Percentiles rank a stretch among this genome's conserved stretches.
These are phyloP conservation scores for Pyrus hybrid DNA, from an alignment of 331 rosid genomes.

Conservation along the genomic window DNA sequence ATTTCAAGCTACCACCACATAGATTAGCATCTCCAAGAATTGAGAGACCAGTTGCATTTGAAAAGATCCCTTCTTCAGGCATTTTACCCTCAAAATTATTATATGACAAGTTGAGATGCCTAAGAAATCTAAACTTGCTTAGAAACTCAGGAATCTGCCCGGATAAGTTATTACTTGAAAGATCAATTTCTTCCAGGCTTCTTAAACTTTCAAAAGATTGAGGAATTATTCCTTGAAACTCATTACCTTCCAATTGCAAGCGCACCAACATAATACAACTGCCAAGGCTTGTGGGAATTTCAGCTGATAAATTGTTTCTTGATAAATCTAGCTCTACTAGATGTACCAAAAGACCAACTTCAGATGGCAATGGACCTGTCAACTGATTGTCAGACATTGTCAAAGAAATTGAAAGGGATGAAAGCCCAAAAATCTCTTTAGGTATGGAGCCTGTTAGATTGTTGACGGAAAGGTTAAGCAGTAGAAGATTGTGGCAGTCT, in stretches of 20 bases:
- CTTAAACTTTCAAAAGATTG: not conserved
- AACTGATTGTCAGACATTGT: not conserved
- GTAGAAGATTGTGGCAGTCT: not conserved
- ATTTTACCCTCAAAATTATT: not conserved
- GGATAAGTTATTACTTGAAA: too few species aligned
- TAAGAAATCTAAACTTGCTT: not conserved
- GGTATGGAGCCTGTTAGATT: not conserved
- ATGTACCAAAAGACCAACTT: not conserved
- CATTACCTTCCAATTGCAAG: not conserved
- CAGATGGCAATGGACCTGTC: not conserved
- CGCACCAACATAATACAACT: not conserved
- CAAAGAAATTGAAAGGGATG: not conserved
- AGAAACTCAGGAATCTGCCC: not conserved
- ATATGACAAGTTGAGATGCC: not conserved
- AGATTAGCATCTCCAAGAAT: slow-evolving; percentile 8
- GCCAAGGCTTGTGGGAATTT: not conserved
- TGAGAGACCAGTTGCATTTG: not conserved
- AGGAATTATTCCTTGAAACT: not conserved
- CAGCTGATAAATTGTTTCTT: not conserved
- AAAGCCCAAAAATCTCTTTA: not conserved
- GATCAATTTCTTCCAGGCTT: not conserved
- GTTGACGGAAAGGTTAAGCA: not conserved
- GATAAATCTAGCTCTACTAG: not conserved
- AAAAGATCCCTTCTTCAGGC: not conserved
- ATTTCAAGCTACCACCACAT: not conserved